Evolutionary conservation across 352 stramenopile genomes (phyloP).

Genomic region (Pseudoperonospora humuli): DNA sequence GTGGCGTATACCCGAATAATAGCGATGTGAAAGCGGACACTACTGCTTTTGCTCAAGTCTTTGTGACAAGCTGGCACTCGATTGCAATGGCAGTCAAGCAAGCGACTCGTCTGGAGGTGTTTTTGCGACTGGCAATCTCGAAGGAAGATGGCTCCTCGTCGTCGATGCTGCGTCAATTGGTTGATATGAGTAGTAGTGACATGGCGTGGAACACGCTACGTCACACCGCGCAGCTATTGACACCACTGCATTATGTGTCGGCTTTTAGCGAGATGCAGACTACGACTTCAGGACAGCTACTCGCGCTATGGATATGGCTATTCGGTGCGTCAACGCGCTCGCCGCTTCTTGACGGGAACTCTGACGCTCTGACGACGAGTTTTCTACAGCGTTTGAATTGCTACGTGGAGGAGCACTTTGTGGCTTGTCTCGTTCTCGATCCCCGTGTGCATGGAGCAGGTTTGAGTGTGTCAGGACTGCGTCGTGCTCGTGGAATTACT

Average conservation of each 20-base stretch:
- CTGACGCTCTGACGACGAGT: slow-evolving; percentile 7
- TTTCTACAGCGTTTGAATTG: slow-evolving; percentile 24
- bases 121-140: slow-evolving; percentile 15
- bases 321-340: slow-evolving; percentile 24
- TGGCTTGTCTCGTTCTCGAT: slow-evolving; percentile 29
- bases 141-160: slow-evolving; percentile 9
- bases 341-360: slow-evolving; percentile 18
- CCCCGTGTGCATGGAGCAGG: slow-evolving; percentile 29
- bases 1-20: slow-evolving; percentile 1
- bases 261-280: slow-evolving; percentile 23
- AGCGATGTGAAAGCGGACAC: background rate
- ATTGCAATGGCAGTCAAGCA: slow-evolving; percentile 23
- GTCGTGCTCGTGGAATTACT: slow-evolving; percentile 22
- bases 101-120: slow-evolving; percentile 9
- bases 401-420: slow-evolving; percentile 31
- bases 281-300: slow-evolving; percentile 24
- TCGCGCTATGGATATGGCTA: slow-evolving; percentile 31
- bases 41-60: slow-evolving; percentile 6
- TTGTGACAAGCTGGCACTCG: slow-evolving; percentile 19
- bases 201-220: slow-evolving; percentile 18
- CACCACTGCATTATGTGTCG: slow-evolving; percentile 23
- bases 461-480: slow-evolving; percentile 30
- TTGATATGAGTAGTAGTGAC: slow-evolving; percentile 13
- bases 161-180: slow-evolving; percentile 6
- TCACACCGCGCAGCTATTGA: slow-evolving; percentile 16